Base-by-base conservation (phyloP, 2,329 filamentous ascomycete genomes). In the Pseudogymnoascus sp. region DNA sequence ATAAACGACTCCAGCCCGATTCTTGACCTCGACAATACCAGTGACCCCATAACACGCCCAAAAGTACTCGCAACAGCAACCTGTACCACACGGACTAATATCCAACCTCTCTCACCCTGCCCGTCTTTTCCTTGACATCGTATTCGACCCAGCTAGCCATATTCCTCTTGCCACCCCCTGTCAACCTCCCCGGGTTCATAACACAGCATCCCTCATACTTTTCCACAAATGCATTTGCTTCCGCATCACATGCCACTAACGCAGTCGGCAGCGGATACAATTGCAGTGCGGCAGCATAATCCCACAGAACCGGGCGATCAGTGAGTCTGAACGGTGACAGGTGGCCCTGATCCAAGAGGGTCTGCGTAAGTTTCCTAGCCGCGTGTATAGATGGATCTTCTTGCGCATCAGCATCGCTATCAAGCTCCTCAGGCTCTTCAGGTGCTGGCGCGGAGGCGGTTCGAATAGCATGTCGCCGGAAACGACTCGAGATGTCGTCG, bases 161-260 rank as follows among this genome's bases (percentile, higher is more conserved):
- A 3, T 86, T 85, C 66, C 85, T 83, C 61, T 86, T 81, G 0
- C 87, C 88, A 0, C 84, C 78, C 0, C 90, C 86, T 25, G 95
- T 81, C 59, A 99, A 75, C 58, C 83, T 81, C 5, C 92, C 91
- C 0, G 94, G 92, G 73, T 99, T 99, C 83, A 99, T 87, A 35
- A 97, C 92, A 76, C 94, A 90, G 71, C 94, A 97, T 0, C 92
- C 93, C 74, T 96, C 93, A 71, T 97, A 97, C 12, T 90, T 96
- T 66, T 97, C 79, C 61, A 88, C 89, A 71, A 96, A 99, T 0
- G 91, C 82, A 12, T 90, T 87, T 8, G 88, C 87, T 42, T 92
- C 90, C 0, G 88, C 80, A 75, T 99, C 94, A 1, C 91, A 87
- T 3, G 99, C 76, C 13, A 95, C 84, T 70, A 97, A 79, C 0